phyloP scores from a whole-genome alignment of 2,329 filamentous ascomycete genomes.

The Leptographium procerum region DNA sequence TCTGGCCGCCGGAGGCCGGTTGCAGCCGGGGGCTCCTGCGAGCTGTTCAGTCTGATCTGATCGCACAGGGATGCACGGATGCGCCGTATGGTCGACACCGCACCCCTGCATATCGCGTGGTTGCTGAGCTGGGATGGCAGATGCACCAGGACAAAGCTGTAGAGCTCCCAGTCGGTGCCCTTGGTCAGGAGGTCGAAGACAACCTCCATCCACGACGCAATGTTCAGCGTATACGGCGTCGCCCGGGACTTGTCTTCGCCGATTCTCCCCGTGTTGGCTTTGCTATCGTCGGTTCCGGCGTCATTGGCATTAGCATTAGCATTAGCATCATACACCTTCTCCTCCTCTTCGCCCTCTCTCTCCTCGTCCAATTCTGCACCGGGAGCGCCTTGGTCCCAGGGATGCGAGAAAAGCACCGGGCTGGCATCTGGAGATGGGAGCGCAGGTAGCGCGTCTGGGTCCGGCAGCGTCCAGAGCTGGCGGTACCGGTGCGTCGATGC shows the following conservation, averaged over 20 bases:
- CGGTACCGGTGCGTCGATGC: constrained; percentile 26
- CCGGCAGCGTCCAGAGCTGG: constrained; percentile 48
- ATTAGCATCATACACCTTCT: too few relatives aligned
- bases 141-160: constrained; percentile 80
- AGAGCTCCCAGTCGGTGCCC: constrained; percentile 79
- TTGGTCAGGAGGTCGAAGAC: constrained; percentile 63
- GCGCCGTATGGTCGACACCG: constrained; percentile 63
- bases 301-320: too few relatives aligned
- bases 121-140: constrained; percentile 83
- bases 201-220: constrained; percentile 64
- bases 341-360: not conserved
- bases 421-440: constrained; percentile 33
- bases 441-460: constrained; percentile 43
- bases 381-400: constrained; percentile 5
- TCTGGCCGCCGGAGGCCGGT: constrained; percentile 77
- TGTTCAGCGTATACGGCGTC: constrained; percentile 32
- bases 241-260: not conserved
- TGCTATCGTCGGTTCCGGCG: too few relatives aligned
- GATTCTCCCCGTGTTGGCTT: not conserved
- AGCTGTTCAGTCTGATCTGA: constrained; percentile 64
- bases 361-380: not conserved
- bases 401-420: constrained; percentile 36
- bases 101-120: constrained; percentile 67
- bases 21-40: constrained; percentile 70
- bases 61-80: constrained; percentile 70